phyloP scores from a whole-genome alignment of 2,329 filamentous ascomycete species.

The Aspergillus japonicus region DNA sequence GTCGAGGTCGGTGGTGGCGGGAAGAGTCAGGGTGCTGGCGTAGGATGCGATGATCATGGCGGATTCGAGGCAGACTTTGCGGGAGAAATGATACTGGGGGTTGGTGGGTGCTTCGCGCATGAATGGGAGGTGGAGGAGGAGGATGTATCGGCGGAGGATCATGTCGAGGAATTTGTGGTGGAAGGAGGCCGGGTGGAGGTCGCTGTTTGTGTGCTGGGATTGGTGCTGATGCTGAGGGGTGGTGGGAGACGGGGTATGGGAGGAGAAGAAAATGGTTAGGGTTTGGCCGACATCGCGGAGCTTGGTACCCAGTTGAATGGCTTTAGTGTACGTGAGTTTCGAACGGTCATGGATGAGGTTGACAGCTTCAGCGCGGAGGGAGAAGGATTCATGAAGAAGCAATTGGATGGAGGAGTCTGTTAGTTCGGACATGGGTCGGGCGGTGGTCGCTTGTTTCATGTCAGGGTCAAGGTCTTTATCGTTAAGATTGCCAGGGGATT shows the following conservation, averaged over 20 bases:
- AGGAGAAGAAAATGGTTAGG: constrained; percentile 5
- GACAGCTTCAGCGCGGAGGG: constrained; percentile 9
- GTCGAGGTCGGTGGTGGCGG: constrained; percentile 9
- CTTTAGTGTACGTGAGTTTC: constrained; percentile 16
- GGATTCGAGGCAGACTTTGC: constrained; percentile 20
- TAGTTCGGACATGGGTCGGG: constrained; percentile 13
- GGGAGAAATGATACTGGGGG: constrained; percentile 19
- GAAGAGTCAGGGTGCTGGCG: constrained; percentile 14
- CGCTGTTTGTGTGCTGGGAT: neutral
- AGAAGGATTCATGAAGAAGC: constrained; percentile 12
- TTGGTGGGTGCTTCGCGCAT: constrained; percentile 13
- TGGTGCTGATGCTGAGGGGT: neutral
- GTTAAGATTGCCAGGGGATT: constrained; percentile 25
- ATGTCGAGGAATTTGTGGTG: constrained; percentile 18
- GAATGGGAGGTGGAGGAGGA: constrained; percentile 20
- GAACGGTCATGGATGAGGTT: constrained; percentile 6
- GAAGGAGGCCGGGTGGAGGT: neutral
- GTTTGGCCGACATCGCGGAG: constrained; percentile 14
- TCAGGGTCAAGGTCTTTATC: constrained; percentile 26
- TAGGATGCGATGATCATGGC: constrained; percentile 22
- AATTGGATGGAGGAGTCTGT: constrained; percentile 26
- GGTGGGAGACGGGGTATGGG: neutral
- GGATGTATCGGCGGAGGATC: constrained; percentile 17
- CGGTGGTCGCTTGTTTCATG: constrained; percentile 9
- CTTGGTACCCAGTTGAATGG: constrained; percentile 16